Conservation (phyloP, 2,329 filamentous ascomycete genomes). For the Colletotrichum kahawae region DNA sequence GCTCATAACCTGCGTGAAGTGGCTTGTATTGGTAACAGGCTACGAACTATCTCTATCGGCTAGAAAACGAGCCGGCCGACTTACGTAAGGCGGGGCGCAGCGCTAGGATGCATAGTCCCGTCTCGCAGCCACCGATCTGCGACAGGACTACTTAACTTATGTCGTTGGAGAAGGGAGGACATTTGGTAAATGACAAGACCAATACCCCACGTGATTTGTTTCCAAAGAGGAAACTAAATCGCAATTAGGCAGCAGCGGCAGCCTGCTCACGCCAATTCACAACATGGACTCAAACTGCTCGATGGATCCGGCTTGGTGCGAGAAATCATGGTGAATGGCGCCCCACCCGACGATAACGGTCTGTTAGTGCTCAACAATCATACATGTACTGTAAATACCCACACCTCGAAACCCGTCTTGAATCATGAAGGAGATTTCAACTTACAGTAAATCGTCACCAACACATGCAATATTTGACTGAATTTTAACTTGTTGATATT, state of each 20-base stretch:
- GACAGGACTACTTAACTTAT: neutral
- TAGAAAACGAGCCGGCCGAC: no score
- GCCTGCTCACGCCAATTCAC: neutral
- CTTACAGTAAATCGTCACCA: neutral
- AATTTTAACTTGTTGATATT: neutral
- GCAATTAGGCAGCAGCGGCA: neutral
- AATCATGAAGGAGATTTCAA: accelerated
- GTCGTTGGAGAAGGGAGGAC: neutral
- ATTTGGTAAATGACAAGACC: neutral
- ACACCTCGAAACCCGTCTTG: neutral
- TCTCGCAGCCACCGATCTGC: neutral
- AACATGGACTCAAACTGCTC: neutral
- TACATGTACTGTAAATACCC: neutral
- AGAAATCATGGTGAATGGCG: neutral
- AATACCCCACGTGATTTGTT: neutral
- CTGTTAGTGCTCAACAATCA: neutral
- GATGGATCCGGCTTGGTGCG: neutral
- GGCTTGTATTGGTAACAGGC: no score
- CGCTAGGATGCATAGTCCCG: no score
- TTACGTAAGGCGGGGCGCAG: no score
- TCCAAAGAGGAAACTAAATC: neutral
- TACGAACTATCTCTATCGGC: no score
- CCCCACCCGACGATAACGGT: neutral
- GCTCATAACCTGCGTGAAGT: no score
- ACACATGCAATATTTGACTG: neutral